A percentile compares a stretch with the other conserved stretches of the same genome.
phyloP scores from a whole-genome alignment of 306 rosid genomes.

The Cercis canadensis region DNA sequence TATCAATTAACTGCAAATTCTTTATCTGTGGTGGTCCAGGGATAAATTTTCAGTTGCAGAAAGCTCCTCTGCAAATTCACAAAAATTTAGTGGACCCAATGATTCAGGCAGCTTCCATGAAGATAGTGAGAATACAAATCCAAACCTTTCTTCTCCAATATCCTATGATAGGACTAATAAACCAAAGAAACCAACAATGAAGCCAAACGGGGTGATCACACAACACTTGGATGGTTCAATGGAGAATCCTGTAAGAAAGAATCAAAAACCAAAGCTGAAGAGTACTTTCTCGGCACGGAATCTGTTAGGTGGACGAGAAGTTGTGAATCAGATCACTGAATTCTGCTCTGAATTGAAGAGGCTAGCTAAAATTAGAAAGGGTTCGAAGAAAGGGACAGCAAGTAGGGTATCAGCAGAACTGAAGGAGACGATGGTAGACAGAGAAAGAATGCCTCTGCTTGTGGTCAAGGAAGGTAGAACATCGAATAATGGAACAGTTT shows the following conservation, averaged over 20 bases:
- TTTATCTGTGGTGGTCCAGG: slow-evolving; percentile 28
- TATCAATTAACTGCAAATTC: no score
- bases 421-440: slow-evolving; percentile 39
- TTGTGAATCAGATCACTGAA: slow-evolving; percentile 57
- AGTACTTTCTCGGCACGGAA: slow-evolving; percentile 57
- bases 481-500: slow-evolving; percentile 22
- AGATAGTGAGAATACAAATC: slow-evolving; percentile 56
- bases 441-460: slow-evolving; percentile 50
- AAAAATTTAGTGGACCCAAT: slow-evolving; percentile 26
- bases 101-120: slow-evolving; percentile 30
- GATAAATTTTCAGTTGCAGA: slow-evolving; percentile 33
- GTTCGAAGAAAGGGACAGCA: slow-evolving; percentile 42
- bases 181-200: slow-evolving; percentile 37
- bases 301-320: slow-evolving; percentile 50
- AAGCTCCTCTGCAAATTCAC: slow-evolving; percentile 25
- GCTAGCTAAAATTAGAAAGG: slow-evolving; percentile 44
- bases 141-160: slow-evolving; percentile 43
- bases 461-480: slow-evolving; percentile 36
- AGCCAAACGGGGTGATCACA: slow-evolving; percentile 14
- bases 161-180: slow-evolving; percentile 28
- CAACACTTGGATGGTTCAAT: slow-evolving; percentile 17
- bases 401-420: slow-evolving; percentile 33
- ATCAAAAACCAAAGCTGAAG: slow-evolving; percentile 42
- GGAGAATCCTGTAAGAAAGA: slow-evolving; percentile 31
- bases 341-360: slow-evolving; percentile 58